Evolutionary conservation across 1,284 basidiomycete species (phyloP).

Genomic region (Cutaneotrichosporon sp.): DNA sequence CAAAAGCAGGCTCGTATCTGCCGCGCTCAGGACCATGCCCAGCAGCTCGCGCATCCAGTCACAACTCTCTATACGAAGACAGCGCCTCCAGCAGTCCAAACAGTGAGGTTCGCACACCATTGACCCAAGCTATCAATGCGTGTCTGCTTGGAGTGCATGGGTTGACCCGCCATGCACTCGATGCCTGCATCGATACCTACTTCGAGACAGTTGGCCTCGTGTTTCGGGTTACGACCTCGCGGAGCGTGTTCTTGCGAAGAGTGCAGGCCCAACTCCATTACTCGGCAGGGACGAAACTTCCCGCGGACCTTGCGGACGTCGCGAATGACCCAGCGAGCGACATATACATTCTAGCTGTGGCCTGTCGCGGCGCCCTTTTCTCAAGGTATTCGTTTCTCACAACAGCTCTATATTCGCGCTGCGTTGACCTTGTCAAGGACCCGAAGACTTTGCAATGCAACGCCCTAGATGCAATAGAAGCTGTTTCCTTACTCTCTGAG

Average conservation of each 20-base stretch:
- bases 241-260: slow-evolving; percentile 1
- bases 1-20: no score
- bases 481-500: slow-evolving; percentile 8
- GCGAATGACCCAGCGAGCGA: slow-evolving; percentile 3
- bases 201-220: slow-evolving; percentile 9
- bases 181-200: slow-evolving; percentile 8
- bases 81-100: no score
- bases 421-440: not conserved
- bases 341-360: slow-evolving; percentile 9
- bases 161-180: slow-evolving; percentile 6
- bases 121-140: no score
- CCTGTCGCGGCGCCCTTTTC: slow-evolving; percentile 10
- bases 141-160: slow-evolving; percentile 9
- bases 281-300: slow-evolving; percentile 3
- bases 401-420: slow-evolving; percentile 1
- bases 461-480: slow-evolving; percentile 6
- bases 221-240: not conserved
- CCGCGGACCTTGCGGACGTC: slow-evolving; percentile 6
- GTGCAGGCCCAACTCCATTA: slow-evolving; percentile 7
- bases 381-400: not conserved
- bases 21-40: no score
- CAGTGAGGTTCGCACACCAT: no score
- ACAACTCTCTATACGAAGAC: no score
- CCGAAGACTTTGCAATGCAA: not conserved
- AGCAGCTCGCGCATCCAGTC: no score